Conservation (phyloP, 2,329 filamentous ascomycete species). For the Nectriaceae sp. region DNA sequence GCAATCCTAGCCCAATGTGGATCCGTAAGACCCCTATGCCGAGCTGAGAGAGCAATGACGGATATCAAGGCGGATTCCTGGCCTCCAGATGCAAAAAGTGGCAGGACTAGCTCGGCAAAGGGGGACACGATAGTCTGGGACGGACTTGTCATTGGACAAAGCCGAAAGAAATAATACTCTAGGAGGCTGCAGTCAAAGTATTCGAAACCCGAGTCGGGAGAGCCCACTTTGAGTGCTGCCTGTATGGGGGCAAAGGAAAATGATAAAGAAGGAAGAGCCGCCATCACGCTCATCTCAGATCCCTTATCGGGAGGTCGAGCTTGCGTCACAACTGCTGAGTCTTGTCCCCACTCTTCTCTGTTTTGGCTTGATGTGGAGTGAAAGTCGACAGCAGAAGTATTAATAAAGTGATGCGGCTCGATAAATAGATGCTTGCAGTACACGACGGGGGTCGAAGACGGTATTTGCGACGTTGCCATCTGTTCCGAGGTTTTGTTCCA, state of each 20-base stretch:
- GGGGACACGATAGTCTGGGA: slow-evolving; percentile 17
- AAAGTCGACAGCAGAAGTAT: slow-evolving; percentile 21
- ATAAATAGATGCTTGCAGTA: background rate
- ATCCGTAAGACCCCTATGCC: slow-evolving; percentile 21
- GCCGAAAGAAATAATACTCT: slow-evolving; percentile 21
- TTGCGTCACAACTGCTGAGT: background rate
- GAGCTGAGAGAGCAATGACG: slow-evolving; percentile 21
- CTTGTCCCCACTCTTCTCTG: background rate
- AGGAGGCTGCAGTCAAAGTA: slow-evolving; percentile 14
- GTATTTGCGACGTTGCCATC: background rate
- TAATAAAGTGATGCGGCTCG: slow-evolving; percentile 19
- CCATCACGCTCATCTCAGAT: background rate
- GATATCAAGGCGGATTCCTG: slow-evolving; percentile 20
- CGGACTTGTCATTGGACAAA: slow-evolving; percentile 25
- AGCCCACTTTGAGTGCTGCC: background rate
- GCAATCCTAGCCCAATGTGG: slow-evolving; percentile 15
- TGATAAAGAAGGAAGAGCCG: background rate
- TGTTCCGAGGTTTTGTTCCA: slow-evolving; percentile 25
- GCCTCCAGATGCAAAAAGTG: slow-evolving; percentile 20
- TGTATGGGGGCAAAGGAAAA: background rate
- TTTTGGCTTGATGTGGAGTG: background rate
- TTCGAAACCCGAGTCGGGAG: slow-evolving; percentile 13
- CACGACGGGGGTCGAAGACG: background rate
- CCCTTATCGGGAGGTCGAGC: background rate
- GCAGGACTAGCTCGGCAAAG: slow-evolving; percentile 20